A percentile compares a stretch with the other conserved stretches of the same genome.
Evolutionary conservation across 805 yeast genomes (phyloP).

Genomic region (Metschnikowia chrysomelidarum): DNA sequence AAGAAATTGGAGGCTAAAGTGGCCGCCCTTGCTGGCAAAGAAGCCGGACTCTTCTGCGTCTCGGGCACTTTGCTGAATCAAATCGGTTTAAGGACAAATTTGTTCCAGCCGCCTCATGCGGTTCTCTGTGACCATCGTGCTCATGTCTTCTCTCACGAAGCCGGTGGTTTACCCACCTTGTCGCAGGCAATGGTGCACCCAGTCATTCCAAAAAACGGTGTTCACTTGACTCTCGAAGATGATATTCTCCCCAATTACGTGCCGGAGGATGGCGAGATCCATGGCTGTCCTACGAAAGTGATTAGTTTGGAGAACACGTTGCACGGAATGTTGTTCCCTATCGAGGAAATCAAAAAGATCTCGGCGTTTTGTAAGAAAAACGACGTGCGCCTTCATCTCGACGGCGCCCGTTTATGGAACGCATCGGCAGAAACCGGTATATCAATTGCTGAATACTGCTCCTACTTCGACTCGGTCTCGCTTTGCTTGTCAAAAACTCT

Average conservation of each 20-base stretch:
- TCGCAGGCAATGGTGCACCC: constrained; percentile 44
- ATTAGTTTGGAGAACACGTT: constrained; percentile 44
- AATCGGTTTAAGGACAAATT: constrained; percentile 36
- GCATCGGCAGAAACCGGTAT: constrained; percentile 42
- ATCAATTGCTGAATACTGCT: constrained; percentile 37
- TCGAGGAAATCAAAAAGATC: constrained; percentile 38
- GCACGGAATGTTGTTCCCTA: constrained; percentile 41
- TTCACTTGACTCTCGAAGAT: constrained; percentile 37
- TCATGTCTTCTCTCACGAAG: constrained; percentile 39
- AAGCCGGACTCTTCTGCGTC: constrained; percentile 40
- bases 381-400: constrained; percentile 38
- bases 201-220: constrained; percentile 33
- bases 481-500: constrained; percentile 42
- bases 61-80: constrained; percentile 45
- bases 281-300: constrained; percentile 43
- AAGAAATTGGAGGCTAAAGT: constrained; percentile 33
- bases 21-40: constrained; percentile 37
- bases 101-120: constrained; percentile 42
- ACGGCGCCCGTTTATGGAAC: constrained; percentile 46
- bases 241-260: constrained; percentile 36
- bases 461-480: constrained; percentile 41
- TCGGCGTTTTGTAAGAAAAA: constrained; percentile 33
- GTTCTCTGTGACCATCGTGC: constrained; percentile 38
- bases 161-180: constrained; percentile 43
- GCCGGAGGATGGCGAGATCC: constrained; percentile 46